A percentile compares a stretch with the other conserved stretches of the same genome.
Evolutionary conservation across 2,329 filamentous ascomycete species (phyloP).

Genomic region (Pseudophaeomoniella oleicola): DNA sequence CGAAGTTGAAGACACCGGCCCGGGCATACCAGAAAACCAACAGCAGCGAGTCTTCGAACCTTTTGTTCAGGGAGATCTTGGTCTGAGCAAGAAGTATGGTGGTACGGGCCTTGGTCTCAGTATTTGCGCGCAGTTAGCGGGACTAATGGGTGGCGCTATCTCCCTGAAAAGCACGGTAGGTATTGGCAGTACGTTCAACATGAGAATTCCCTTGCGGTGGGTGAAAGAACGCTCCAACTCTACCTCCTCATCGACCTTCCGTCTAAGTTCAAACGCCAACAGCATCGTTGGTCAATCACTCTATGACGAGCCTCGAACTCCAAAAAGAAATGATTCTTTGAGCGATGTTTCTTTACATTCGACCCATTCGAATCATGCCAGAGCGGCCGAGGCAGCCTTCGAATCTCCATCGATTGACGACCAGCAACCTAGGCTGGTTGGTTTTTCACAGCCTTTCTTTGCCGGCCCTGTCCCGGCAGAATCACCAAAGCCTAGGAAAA

Average conservation of each 20-base stretch:
- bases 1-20: conserved; percentile 75
- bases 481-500: conserved; percentile 45
- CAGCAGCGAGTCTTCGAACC: conserved; percentile 82
- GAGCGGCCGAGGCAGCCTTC: background rate
- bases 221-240: conserved; percentile 48
- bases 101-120: conserved; percentile 78
- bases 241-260: conserved; percentile 11
- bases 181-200: conserved; percentile 64
- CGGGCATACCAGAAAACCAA: conserved; percentile 65
- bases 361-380: background rate
- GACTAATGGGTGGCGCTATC: conserved; percentile 68
- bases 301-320: conserved; percentile 4
- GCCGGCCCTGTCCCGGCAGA: conserved; percentile 22
- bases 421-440: conserved; percentile 10
- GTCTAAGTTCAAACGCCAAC: conserved; percentile 8
- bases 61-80: conserved; percentile 84
- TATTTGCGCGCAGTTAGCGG: conserved; percentile 77
- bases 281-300: conserved; percentile 9
- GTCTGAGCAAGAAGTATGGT: conserved; percentile 77
- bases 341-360: conserved; percentile 1
- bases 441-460: conserved; percentile 14
- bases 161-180: conserved; percentile 56
- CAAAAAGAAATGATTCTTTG: background rate
- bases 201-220: conserved; percentile 69
- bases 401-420: background rate